Evolutionary conservation across 495 filamentous ascomycete genomes (phyloP).

Genomic region (Aspergillus haitiensis): DNA sequence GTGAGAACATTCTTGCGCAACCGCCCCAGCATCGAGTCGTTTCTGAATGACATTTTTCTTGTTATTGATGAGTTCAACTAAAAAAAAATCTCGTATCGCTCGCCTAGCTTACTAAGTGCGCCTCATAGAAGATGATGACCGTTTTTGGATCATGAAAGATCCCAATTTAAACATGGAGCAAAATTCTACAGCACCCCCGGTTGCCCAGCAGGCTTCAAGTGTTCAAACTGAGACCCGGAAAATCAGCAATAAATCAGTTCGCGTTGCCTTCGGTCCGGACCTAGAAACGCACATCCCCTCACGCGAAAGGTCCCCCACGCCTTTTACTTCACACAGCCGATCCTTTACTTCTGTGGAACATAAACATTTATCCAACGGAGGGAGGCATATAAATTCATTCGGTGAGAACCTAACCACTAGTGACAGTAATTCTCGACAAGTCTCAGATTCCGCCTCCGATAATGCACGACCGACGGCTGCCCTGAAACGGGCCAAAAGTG

Average conservation of each 20-base stretch:
- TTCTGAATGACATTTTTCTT: background rate
- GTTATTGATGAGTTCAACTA: no score
- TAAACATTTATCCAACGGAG: constrained; percentile 26
- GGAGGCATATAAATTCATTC: constrained; percentile 39
- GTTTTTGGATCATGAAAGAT: constrained; percentile 42
- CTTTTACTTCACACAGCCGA: constrained; percentile 39
- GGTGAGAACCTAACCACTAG: constrained; percentile 31
- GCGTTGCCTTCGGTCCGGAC: constrained; percentile 49
- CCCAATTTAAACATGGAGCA: constrained; percentile 43
- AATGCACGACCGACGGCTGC: constrained; percentile 51
- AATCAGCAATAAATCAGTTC: constrained; percentile 39
- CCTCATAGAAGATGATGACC: constrained; percentile 39
- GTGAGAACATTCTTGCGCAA: constrained; percentile 14
- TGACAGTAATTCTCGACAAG: constrained; percentile 30
- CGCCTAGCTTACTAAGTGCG: constrained; percentile 18
- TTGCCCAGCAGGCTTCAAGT: constrained; percentile 25
- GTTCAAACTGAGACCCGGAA: constrained; percentile 38
- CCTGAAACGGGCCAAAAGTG: constrained; percentile 69
- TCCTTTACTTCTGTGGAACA: constrained; percentile 43
- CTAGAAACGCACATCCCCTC: constrained; percentile 45
- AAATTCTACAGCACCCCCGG: constrained; percentile 26
- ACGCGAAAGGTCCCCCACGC: constrained; percentile 44
- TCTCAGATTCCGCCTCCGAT: constrained; percentile 36
- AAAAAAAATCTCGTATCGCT: background rate
- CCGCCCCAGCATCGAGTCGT: constrained; percentile 3